Conservation (phyloP, 2,329 filamentous ascomycete genomes). For the Colletotrichum scovillei region DNA sequence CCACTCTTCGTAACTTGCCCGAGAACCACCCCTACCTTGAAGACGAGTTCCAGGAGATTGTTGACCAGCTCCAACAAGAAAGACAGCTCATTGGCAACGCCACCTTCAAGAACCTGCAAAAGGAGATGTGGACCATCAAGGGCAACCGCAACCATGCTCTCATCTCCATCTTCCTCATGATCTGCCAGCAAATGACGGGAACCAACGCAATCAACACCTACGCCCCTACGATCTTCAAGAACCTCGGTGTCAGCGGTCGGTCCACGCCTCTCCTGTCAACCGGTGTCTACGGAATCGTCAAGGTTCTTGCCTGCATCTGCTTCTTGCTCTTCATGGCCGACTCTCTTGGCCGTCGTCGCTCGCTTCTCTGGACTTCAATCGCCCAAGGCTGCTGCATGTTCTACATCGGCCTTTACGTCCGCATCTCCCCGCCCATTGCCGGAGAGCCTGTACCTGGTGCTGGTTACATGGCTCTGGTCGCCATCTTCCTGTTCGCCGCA, state of each 20-base stretch:
- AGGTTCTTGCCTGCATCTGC: constrained; percentile 66
- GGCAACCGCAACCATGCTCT: constrained; percentile 68
- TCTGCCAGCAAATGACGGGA: constrained; percentile 75
- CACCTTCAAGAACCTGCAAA: constrained; percentile 63
- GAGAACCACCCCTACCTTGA: constrained; percentile 64
- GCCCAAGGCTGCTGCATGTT: constrained; percentile 72
- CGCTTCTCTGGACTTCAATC: constrained; percentile 70
- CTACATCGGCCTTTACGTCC: constrained; percentile 74
- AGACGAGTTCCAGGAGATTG: constrained; percentile 67
- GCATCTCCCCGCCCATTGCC: constrained; percentile 63
- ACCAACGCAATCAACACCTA: constrained; percentile 51
- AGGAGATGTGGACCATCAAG: constrained; percentile 69
- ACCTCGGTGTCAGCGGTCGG: constrained; percentile 55
- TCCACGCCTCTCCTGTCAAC: constrained; percentile 68
- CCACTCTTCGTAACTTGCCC: constrained; percentile 65
- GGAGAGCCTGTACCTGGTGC: constrained; percentile 64
- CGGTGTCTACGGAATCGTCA: constrained; percentile 72
- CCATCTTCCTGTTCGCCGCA: constrained; percentile 72
- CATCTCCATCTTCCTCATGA: constrained; percentile 65
- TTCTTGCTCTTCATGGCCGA: constrained; percentile 72
- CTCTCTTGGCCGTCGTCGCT: constrained; percentile 67
- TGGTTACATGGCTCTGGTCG: constrained; percentile 73
- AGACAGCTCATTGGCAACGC: constrained; percentile 59
- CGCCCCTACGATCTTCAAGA: constrained; percentile 47
- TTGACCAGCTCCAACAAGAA: constrained; percentile 66